Conservation (phyloP, 805 yeast genomes). For the Candida pini region DNA sequence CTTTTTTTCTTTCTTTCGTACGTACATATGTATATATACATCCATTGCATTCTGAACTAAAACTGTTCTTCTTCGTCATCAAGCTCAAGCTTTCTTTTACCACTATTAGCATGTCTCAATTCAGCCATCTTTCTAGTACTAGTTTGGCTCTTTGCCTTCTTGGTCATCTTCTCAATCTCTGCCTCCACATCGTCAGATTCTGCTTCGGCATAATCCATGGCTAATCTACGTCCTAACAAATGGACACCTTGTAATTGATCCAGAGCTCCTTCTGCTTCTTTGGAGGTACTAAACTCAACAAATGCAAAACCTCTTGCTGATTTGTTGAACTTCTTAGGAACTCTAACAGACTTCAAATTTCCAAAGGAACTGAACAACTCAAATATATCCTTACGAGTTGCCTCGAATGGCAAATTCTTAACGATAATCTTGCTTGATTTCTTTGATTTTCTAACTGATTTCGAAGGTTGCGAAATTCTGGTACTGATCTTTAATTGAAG, state of each 20-base stretch:
- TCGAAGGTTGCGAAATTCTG: slow-evolving; percentile 47
- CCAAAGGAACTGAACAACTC: slow-evolving; percentile 94
- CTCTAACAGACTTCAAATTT: slow-evolving; percentile 87
- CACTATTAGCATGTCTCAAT: slow-evolving; percentile 52
- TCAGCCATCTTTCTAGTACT: slow-evolving; percentile 72
- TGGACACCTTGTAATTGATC: slow-evolving; percentile 92
- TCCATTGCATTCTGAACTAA: background rate
- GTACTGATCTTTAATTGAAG: slow-evolving; percentile 85
- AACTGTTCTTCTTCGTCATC: slow-evolving; percentile 49
- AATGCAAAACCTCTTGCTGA: slow-evolving; percentile 97
- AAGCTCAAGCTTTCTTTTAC: slow-evolving; percentile 65
- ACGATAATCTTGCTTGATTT: slow-evolving; percentile 78
- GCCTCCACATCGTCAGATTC: slow-evolving; percentile 82
- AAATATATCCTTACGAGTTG: slow-evolving; percentile 86
- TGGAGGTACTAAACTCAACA: slow-evolving; percentile 79
- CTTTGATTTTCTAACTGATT: slow-evolving; percentile 30
- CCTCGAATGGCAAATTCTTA: slow-evolving; percentile 96
- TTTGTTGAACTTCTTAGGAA: slow-evolving; percentile 93
- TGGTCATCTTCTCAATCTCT: slow-evolving; percentile 86
- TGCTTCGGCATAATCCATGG: slow-evolving; percentile 85
- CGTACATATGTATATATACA: slow-evolving; percentile 1
- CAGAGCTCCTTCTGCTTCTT: slow-evolving; percentile 94
- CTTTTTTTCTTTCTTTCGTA: background rate
- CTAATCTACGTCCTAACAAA: slow-evolving; percentile 89
- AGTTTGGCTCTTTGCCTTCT: slow-evolving; percentile 75